A percentile compares a stretch with the other conserved stretches of the same genome.
phyloP scores from a whole-genome alignment of 192 early-diverging fungal species.

The Linnemannia exigua region DNA sequence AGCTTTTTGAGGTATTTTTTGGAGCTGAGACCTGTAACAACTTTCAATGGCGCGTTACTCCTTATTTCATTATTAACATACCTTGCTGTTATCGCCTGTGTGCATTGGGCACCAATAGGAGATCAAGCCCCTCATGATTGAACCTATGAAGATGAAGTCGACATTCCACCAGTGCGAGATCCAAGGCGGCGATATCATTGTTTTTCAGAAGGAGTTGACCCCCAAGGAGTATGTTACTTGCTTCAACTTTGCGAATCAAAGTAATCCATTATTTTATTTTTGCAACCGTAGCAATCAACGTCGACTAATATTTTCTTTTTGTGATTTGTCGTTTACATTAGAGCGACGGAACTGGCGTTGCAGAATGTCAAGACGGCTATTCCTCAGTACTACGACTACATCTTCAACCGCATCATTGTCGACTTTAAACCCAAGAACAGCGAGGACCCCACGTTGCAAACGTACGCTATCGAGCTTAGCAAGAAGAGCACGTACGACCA shows the following conservation, averaged over 20 bases:
- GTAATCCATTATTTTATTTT: too few relatives aligned
- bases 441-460: conserved; percentile 57
- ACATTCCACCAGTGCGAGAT: conserved; percentile 88
- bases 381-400: conserved; percentile 84
- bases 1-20: conserved; percentile 73
- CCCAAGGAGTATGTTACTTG: conserved; percentile 57
- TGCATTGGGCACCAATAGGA: conserved; percentile 66
- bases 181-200: conserved; percentile 95
- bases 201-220: conserved; percentile 76
- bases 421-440: conserved; percentile 74
- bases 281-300: neutral
- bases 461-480: conserved; percentile 67
- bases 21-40: neutral
- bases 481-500: conserved; percentile 79
- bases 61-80: neutral
- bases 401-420: conserved; percentile 79
- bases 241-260: too few relatives aligned
- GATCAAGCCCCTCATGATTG: conserved; percentile 95
- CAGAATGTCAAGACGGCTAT: conserved; percentile 64
- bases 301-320: neutral
- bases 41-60: neutral
- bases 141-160: conserved; percentile 72
- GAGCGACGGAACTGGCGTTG: conserved; percentile 51
- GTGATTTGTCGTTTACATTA: conserved; percentile 10
- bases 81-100: neutral